phyloP scores from a whole-genome alignment of 2,329 filamentous ascomycete species.

The Hymenoscyphus occultus region DNA sequence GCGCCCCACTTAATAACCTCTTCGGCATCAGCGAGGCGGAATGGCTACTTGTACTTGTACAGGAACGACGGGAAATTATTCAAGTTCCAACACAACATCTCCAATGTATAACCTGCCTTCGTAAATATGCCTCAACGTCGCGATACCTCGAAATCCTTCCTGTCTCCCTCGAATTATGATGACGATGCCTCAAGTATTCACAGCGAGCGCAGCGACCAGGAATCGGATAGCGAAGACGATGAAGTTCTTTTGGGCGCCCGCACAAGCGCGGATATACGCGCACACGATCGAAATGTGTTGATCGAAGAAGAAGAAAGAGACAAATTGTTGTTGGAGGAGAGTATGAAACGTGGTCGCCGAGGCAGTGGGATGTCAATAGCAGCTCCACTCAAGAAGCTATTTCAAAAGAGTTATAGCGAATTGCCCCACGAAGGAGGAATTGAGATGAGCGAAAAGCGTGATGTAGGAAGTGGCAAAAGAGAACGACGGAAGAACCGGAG shows the following conservation, averaged over 20 bases:
- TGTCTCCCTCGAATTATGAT: constrained; percentile 33
- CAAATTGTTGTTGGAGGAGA: constrained; percentile 55
- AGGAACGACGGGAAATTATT: too few relatives aligned
- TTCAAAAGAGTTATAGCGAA: constrained; percentile 31
- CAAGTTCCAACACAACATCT: background rate
- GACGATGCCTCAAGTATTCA: constrained; percentile 63
- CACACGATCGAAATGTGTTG: constrained; percentile 67
- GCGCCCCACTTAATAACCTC: background rate
- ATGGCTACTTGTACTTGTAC: background rate
- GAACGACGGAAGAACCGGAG: constrained; percentile 50
- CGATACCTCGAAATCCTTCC: constrained; percentile 25
- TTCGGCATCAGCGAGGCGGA: background rate
- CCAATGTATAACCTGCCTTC: background rate
- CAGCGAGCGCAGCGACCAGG: constrained; percentile 63
- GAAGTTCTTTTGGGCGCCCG: constrained; percentile 62
- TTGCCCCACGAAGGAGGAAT: constrained; percentile 34
- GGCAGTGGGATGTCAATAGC: constrained; percentile 26
- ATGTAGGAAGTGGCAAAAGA: constrained; percentile 12
- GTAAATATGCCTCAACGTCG: constrained; percentile 19
- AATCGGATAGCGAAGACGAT: constrained; percentile 75
- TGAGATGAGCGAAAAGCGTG: constrained; percentile 10
- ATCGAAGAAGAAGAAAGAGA: constrained; percentile 74
- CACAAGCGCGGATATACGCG: constrained; percentile 66
- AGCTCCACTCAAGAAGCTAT: constrained; percentile 42
- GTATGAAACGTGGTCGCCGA: constrained; percentile 43